These are phyloP conservation scores for Pyricularia pennisetigena DNA, from an alignment of 2,329 filamentous ascomycete species.

Conservation along the genomic window DNA sequence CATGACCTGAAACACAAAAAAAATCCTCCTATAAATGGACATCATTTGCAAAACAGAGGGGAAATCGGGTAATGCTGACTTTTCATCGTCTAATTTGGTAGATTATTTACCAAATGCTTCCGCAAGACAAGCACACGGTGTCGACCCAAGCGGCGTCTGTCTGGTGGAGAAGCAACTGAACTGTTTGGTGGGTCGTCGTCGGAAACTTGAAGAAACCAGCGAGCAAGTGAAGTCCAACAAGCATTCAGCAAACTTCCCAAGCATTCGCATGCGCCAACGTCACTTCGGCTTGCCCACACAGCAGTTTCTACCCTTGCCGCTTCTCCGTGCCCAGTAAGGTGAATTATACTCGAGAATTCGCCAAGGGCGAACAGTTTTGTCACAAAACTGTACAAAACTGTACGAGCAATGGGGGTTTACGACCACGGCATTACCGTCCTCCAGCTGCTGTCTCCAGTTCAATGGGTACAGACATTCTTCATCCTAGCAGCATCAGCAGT, in stretches of 20 bases:
- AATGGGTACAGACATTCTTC: slow-evolving; percentile 37
- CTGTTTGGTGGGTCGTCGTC: not conserved
- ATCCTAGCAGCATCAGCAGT: slow-evolving; percentile 29
- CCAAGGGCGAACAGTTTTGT: not conserved
- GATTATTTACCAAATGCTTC: not conserved
- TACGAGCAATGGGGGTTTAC: not conserved
- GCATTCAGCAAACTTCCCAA: not conserved
- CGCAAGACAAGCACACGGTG: not conserved
- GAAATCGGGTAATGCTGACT: not conserved
- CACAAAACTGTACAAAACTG: not conserved
- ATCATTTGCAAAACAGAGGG: not conserved
- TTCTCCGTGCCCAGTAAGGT: not conserved
- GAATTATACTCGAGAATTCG: not conserved
- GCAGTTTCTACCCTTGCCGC: not conserved
- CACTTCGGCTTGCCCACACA: not conserved
- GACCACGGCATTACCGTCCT: not conserved
- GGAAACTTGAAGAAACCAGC: not conserved
- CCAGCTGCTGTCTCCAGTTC: slow-evolving; percentile 14
- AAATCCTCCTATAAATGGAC: not conserved
- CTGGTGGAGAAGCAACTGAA: not conserved
- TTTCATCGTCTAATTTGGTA: not conserved
- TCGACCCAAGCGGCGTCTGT: not conserved
- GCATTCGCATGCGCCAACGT: not conserved
- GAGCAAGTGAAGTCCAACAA: not conserved
- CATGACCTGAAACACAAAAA: not conserved